Base-by-base conservation (phyloP, 352 stramenopile species). In the Pythium inflatum region DNA sequence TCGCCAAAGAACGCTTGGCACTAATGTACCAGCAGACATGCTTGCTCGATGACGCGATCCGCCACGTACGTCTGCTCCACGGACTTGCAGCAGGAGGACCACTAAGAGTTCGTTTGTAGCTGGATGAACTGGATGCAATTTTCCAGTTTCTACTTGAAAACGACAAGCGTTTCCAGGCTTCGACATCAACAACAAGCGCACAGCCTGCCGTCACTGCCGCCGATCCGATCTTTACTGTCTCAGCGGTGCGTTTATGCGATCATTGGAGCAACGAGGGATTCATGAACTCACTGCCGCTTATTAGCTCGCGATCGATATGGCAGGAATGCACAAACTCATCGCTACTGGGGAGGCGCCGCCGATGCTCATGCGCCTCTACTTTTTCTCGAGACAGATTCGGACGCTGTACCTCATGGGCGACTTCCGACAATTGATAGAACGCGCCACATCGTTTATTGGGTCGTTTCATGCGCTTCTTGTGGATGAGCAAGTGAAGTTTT, bases 11-110 rank as follows among this genome's bases (percentile, higher is more conserved):
- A 40, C 75, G 75, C 7, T 67, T 96, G 20, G 88, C 88, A 8
- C 70, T 93, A 58, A 90, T 93, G 82, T 96, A 94, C 62, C 85
- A 92, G 64, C 87, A 94, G 58, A 89, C 87, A 70, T 90, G 89
- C 71, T 60, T 96, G 6, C 80, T 92, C 11, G 88, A 96, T 54
- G 87, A 95, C 55, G 83, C 83, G 1, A 89, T 94, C 58, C 77
- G 88, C 56, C 86, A 95, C 60, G 88, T 95, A 83, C 22, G 45
- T 40, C n/a, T n/a, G n/a, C n/a, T n/a, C n/a, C n/a, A n/a, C n/a
- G n/a, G n/a, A n/a, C n/a, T n/a, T n/a, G n/a, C n/a, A n/a, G n/a
- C n/a, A n/a, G n/a, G n/a, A n/a, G n/a, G n/a, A 24, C n/a, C 12
- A 24, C 11, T 22, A n/a, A n/a, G 20, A 18, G 50, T 43, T 33